Conservation (phyloP, 768 basidiomycete genomes). For the Russula emetica region DNA sequence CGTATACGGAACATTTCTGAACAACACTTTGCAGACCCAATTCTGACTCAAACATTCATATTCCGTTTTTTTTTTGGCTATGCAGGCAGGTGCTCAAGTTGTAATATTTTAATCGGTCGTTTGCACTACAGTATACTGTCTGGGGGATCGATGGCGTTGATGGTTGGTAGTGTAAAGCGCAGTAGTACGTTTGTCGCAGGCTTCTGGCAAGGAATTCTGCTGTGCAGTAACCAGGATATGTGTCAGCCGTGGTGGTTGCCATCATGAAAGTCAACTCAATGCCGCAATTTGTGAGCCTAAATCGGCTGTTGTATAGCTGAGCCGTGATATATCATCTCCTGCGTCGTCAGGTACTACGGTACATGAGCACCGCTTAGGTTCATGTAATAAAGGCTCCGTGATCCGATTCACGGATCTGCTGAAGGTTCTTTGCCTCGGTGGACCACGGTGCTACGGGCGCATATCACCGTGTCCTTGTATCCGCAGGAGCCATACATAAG, state of each 20-base stretch:
- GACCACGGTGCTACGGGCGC: background rate
- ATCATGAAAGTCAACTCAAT: background rate
- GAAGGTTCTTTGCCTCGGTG: background rate
- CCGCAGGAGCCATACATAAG: no score
- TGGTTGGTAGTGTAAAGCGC: background rate
- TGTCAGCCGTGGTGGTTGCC: background rate
- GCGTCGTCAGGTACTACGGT: no score
- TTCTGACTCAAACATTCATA: background rate
- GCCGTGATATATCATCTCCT: no score
- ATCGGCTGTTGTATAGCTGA: no score
- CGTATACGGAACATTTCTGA: background rate
- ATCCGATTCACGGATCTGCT: background rate
- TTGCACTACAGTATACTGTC: background rate
- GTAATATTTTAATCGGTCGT: background rate
- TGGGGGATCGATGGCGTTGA: conserved; percentile 2
- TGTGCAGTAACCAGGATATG: background rate
- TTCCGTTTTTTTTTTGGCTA: background rate
- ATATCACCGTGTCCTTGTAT: no score
- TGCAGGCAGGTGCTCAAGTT: background rate
- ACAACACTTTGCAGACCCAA: background rate
- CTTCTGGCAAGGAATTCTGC: background rate
- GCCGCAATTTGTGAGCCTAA: no score
- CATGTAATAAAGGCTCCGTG: background rate
- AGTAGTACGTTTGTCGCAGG: background rate
- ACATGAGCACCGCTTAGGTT: background rate